Evolutionary conservation across 1,284 basidiomycete genomes (phyloP), one percentile per base, ranked within the genome.

Genomic region (Cryptococcus maquisensis): DNA sequence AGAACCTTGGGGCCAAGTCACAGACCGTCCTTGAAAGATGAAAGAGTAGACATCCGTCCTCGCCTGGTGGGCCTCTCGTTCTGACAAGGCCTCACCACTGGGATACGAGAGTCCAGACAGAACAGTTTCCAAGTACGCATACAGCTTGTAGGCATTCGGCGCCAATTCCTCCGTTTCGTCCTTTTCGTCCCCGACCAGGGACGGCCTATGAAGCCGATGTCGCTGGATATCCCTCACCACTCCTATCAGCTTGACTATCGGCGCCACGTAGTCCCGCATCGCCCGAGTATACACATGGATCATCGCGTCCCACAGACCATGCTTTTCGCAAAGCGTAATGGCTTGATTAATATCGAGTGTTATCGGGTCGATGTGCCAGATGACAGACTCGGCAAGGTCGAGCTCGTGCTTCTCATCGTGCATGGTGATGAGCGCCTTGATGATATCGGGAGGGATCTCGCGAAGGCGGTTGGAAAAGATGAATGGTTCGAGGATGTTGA

Each of bases 291-390:
- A 96, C 37, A 98, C 87, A 70, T 97, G 94, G 57, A 95, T 87
- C 57, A 98, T 81, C 0, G 95, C 94, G 68, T 98, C 95, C 78
- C 93, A 97, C 2, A 98, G 81, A 28, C 82, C 80, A 66, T 91
- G 83, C 52, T 80, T 81, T 67, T 90, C 85, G 68, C 96, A 98
- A 4, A 99, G 79, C 16, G 77, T 82, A 57, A 98, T 86, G 1
- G 88, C 87, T 74, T 98, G 96, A 69, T 98, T 89, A 72, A 98
- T 86, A 69, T 99, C 96, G 55, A 99, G 79, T 64, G 86, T 90
- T 15, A 83, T 79, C 0, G 95, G 92, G 63, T 97, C 89, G 56
- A 98, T 90, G 71, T 96, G 91, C 90, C 93, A 97, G 52, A 99
- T 95, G 55, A 98, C 80, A 39, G 84, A 82, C 71, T 98, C 93